phyloP scores from a whole-genome alignment of 768 basidiomycete species.

The Rhodocollybia butyracea region DNA sequence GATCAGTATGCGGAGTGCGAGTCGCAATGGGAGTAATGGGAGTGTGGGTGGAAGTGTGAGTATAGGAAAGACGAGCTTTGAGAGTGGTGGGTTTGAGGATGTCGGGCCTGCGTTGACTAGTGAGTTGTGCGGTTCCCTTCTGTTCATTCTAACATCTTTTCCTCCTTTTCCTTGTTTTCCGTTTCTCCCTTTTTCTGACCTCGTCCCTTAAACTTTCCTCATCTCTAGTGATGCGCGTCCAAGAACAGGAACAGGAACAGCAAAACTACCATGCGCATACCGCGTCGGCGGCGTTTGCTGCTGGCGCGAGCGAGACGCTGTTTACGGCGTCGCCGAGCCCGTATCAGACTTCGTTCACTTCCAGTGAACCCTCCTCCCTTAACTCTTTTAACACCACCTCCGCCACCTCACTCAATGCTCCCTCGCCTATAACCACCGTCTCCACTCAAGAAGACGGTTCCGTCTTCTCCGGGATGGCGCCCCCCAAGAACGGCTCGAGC shows the following conservation, averaged over 20 bases:
- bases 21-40: background rate
- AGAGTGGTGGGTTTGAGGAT: constrained; percentile 42
- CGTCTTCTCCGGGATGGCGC: constrained; percentile 3
- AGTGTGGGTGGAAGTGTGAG: background rate
- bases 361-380: background rate
- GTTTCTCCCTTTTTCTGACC: background rate
- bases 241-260: constrained; percentile 20
- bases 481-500: constrained; percentile 18
- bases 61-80: constrained; percentile 5
- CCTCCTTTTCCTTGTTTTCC: background rate
- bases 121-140: constrained; percentile 31
- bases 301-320: constrained; percentile 15
- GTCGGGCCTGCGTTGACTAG: constrained; percentile 67
- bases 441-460: background rate
- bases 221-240: constrained; percentile 71
- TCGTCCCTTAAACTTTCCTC: constrained; percentile 4
- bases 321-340: constrained; percentile 46
- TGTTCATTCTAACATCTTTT: background rate
- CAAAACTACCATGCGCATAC: too few species aligned
- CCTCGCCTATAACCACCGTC: constrained; percentile 3
- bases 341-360: constrained; percentile 14
- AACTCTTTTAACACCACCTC: constrained; percentile 8
- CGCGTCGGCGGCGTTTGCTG: too few species aligned
- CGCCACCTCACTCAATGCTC: constrained; percentile 16
- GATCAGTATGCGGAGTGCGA: constrained; percentile 4